Evolutionary conservation across 2,329 filamentous ascomycete species (phyloP).

Genomic region (Dactylellina cionopaga): DNA sequence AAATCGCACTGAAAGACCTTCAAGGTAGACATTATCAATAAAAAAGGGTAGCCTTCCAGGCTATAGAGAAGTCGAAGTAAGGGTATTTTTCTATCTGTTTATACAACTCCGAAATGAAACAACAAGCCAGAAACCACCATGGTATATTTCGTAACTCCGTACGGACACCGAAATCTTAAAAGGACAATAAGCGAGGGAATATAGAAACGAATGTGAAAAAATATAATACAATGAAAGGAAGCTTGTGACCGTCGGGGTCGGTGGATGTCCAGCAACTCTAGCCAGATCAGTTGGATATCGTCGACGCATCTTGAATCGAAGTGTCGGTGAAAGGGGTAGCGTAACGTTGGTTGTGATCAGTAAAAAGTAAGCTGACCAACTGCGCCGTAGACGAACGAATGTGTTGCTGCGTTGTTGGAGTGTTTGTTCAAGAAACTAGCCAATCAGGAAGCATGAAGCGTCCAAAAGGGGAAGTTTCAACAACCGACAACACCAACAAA

Average conservation of each 20-base stretch:
- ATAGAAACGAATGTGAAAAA: background rate
- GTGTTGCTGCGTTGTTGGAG: conserved; percentile 32
- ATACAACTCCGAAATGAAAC: conserved; percentile 36
- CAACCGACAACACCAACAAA: conserved; percentile 49
- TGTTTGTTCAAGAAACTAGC: conserved; percentile 15
- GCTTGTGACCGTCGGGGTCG: conserved; percentile 35
- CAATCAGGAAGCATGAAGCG: conserved; percentile 38
- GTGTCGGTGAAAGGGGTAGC: background rate
- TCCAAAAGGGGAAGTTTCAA: conserved; percentile 51
- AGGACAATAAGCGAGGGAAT: conserved; percentile 3
- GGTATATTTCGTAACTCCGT: conserved; percentile 47
- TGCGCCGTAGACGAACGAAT: conserved; percentile 8
- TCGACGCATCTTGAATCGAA: background rate
- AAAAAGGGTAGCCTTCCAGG: conserved; percentile 23
- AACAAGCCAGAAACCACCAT: conserved; percentile 28
- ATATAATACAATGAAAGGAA: conserved; percentile 40
- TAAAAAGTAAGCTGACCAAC: background rate
- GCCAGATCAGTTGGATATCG: conserved; percentile 43
- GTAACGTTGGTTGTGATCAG: background rate
- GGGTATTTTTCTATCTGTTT: conserved; percentile 43
- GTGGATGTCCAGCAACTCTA: conserved; percentile 25
- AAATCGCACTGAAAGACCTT: conserved; percentile 33
- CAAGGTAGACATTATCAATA: conserved; percentile 29
- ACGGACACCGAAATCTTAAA: conserved; percentile 17
- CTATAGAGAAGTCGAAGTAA: conserved; percentile 7